These are phyloP conservation scores for Zizania palustris DNA, from an alignment of 202 grass and related monocot species.

Conservation along the genomic window DNA sequence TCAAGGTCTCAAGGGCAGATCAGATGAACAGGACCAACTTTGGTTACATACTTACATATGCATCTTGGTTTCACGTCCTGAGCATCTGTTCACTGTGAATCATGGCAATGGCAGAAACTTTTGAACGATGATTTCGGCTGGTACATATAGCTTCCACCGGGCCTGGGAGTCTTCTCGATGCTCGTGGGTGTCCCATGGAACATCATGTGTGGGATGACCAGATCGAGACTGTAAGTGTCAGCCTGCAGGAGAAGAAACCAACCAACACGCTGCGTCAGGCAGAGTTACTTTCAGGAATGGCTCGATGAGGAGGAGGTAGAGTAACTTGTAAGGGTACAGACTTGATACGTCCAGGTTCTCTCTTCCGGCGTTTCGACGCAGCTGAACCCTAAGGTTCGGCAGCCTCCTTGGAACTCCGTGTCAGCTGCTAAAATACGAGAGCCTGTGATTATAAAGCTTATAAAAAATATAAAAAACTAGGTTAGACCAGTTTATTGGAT, in stretches of 20 bases:
- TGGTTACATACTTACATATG: background rate
- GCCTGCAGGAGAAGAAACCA: slow-evolving; percentile 42
- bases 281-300: background rate
- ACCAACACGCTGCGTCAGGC: slow-evolving; percentile 4
- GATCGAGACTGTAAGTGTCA: slow-evolving; percentile 64
- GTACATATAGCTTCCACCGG: slow-evolving; percentile 59
- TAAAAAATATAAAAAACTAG: too few relatives aligned
- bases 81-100: background rate
- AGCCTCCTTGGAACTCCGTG: slow-evolving; percentile 67
- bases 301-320: background rate
- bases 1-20: background rate
- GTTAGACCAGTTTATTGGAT: too few relatives aligned
- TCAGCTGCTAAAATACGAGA: slow-evolving; percentile 54
- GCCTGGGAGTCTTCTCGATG: slow-evolving; percentile 52
- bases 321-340: slow-evolving; percentile 29
- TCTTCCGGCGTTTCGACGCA: slow-evolving; percentile 87
- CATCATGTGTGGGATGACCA: slow-evolving; percentile 95
- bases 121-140: slow-evolving; percentile 65
- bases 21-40: background rate
- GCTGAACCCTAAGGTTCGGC: slow-evolving; percentile 74
- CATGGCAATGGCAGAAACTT: slow-evolving; percentile 48
- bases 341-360: slow-evolving; percentile 74
- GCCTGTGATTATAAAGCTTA: too few relatives aligned
- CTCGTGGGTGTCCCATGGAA: slow-evolving; percentile 65
- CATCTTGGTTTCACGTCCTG: background rate